Conservation (phyloP, 2,329 filamentous ascomycete species). For the Ophiostoma sp. region DNA sequence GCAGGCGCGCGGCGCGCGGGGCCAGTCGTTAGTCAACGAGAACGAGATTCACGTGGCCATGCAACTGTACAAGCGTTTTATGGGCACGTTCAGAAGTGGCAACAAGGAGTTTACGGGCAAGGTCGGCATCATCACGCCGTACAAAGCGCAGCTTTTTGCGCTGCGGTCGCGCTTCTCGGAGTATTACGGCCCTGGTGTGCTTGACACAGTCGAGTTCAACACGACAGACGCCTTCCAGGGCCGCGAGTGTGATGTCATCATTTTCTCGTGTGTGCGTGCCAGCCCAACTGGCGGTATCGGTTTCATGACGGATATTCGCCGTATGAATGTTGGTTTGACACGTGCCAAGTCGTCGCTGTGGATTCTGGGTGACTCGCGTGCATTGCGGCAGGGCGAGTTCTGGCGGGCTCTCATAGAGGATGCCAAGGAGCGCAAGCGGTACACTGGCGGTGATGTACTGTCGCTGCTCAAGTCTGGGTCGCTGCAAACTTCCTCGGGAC, state of each 20-base stretch:
- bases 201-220: slow-evolving; percentile 89
- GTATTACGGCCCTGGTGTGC: slow-evolving; percentile 72
- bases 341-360: slow-evolving; percentile 95
- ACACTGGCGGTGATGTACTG: slow-evolving; percentile 67
- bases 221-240: slow-evolving; percentile 98
- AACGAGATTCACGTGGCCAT: slow-evolving; percentile 85
- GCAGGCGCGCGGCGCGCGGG: slow-evolving; percentile 76
- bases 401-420: slow-evolving; percentile 87
- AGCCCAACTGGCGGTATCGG: slow-evolving; percentile 92
- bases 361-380: slow-evolving; percentile 90
- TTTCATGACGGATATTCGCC: slow-evolving; percentile 96
- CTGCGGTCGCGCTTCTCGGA: slow-evolving; percentile 73
- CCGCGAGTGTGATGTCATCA: slow-evolving; percentile 95
- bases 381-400: slow-evolving; percentile 82
- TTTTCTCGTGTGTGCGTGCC: slow-evolving; percentile 96
- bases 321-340: slow-evolving; percentile 98
- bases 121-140: slow-evolving; percentile 96
- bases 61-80: slow-evolving; percentile 78
- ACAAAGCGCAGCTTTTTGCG: slow-evolving; percentile 87
- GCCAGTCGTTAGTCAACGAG: slow-evolving; percentile 86
- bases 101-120: slow-evolving; percentile 63
- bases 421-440: slow-evolving; percentile 70
- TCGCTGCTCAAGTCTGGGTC: slow-evolving; percentile 42
- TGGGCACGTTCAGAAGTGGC: slow-evolving; percentile 53
- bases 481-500: background rate